phyloP scores from a whole-genome alignment of 768 basidiomycete species.

The Termitomyces bulborhizus region DNA sequence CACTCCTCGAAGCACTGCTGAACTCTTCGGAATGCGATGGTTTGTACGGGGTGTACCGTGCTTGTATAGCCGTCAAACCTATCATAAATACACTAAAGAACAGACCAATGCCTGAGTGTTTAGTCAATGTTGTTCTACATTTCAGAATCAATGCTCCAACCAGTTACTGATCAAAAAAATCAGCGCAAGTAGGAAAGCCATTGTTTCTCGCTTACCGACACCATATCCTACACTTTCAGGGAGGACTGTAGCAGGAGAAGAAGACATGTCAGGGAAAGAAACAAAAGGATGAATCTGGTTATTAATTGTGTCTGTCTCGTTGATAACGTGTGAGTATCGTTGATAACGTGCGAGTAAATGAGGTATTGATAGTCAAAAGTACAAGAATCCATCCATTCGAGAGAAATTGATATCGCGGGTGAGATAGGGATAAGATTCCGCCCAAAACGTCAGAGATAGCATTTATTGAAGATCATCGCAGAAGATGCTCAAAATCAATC shows the following conservation, averaged over 20 bases:
- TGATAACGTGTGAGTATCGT: too few species aligned
- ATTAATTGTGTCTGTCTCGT: too few species aligned
- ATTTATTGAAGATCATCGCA: too few species aligned
- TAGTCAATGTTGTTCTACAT: background rate
- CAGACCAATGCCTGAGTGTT: slow-evolving; percentile 67
- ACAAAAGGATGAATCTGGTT: background rate
- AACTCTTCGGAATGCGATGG: slow-evolving; percentile 80
- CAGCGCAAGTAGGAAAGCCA: background rate
- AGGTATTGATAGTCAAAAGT: too few species aligned
- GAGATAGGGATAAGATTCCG: too few species aligned
- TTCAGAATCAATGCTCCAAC: slow-evolving; percentile 22
- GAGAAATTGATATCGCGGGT: too few species aligned
- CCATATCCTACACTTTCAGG: slow-evolving; percentile 17
- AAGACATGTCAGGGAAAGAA: background rate
- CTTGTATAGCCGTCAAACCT: slow-evolving; percentile 70
- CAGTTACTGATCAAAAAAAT: slow-evolving; percentile 34
- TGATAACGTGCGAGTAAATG: too few species aligned
- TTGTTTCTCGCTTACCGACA: slow-evolving; percentile 14
- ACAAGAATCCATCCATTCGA: too few species aligned
- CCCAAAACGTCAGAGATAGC: too few species aligned
- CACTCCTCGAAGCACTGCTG: slow-evolving; percentile 71
- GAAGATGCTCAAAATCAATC: too few species aligned
- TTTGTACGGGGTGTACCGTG: slow-evolving; percentile 78
- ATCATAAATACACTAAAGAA: slow-evolving; percentile 86
- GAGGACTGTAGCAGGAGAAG: slow-evolving; percentile 2